A percentile compares a stretch with the other conserved stretches of the same genome.
These are phyloP conservation scores for Cyberlindnera mississippiensis DNA, from an alignment of 805 yeast species.

Conservation along the genomic window DNA sequence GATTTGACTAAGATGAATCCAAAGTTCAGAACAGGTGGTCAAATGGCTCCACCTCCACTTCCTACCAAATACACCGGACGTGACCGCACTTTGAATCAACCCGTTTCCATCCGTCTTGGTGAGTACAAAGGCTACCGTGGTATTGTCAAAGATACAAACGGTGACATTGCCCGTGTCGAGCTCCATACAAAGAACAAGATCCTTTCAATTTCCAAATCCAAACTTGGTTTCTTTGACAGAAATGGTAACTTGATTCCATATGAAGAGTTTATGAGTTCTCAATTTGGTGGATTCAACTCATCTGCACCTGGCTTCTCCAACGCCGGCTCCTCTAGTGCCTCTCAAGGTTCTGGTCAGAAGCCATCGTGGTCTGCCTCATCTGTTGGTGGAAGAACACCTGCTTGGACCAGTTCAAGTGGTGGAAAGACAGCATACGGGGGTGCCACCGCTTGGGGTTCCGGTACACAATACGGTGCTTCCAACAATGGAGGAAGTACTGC, in stretches of 20 bases:
- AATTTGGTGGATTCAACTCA: slow-evolving; percentile 17
- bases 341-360: slow-evolving; percentile 22
- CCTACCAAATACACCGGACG: slow-evolving; percentile 63
- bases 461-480: slow-evolving; percentile 14
- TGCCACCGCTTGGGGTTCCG: slow-evolving; percentile 19
- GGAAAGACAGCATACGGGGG: slow-evolving; percentile 42
- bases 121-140: slow-evolving; percentile 92
- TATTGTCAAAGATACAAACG: slow-evolving; percentile 89
- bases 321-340: slow-evolving; percentile 4
- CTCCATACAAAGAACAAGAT: slow-evolving; percentile 89
- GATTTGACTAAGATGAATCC: slow-evolving; percentile 91
- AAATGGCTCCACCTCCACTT: slow-evolving; percentile 58
- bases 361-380: slow-evolving; percentile 20
- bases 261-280: slow-evolving; percentile 66
- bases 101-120: slow-evolving; percentile 87
- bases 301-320: slow-evolving; percentile 17
- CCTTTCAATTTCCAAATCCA: slow-evolving; percentile 76
- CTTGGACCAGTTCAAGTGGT: slow-evolving; percentile 39
- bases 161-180: slow-evolving; percentile 86
- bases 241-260: slow-evolving; percentile 71
- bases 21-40: slow-evolving; percentile 42
- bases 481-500: slow-evolving; percentile 1
- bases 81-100: slow-evolving; percentile 76
- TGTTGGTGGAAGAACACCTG: slow-evolving; percentile 40
- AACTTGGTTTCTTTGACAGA: slow-evolving; percentile 68